Percentiles rank a stretch among this genome's conserved stretches.
phyloP scores from a whole-genome alignment of 305 asterid genomes.

The Salvia sclarea region DNA sequence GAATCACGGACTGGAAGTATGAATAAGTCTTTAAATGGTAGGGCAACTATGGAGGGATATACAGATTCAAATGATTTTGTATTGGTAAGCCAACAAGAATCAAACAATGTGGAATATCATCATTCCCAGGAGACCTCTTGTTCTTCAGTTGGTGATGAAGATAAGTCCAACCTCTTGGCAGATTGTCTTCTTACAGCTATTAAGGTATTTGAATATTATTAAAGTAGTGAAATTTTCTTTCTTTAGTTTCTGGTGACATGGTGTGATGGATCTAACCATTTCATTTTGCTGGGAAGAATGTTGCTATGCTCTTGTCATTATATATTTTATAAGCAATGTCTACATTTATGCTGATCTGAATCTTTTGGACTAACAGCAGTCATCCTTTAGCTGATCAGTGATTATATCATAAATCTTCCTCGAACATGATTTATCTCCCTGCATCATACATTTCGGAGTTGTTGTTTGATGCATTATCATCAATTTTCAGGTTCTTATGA shows the following conservation, averaged over 20 bases:
- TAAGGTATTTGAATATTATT: constrained; percentile 47
- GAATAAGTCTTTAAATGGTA: constrained; percentile 38
- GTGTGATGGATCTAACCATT: background rate
- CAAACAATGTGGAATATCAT: constrained; percentile 41
- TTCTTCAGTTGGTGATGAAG: constrained; percentile 53
- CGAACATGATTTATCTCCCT: background rate
- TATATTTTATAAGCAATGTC: background rate
- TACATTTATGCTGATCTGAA: background rate
- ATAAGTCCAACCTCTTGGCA: constrained; percentile 60
- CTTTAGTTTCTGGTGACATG: background rate
- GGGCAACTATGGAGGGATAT: constrained; percentile 33
- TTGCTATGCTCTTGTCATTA: background rate
- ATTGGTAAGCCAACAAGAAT: constrained; percentile 59
- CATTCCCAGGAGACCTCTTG: constrained; percentile 58
- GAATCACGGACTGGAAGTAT: constrained; percentile 53
- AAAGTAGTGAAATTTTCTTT: constrained; percentile 16
- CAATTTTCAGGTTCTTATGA: constrained; percentile 84
- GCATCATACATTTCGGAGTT: constrained; percentile 11
- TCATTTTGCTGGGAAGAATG: background rate
- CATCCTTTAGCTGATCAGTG: background rate
- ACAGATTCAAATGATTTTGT: constrained; percentile 31
- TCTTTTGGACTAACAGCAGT: background rate
- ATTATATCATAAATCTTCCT: constrained; percentile 11
- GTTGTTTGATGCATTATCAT: constrained; percentile 12
- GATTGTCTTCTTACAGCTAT: constrained; percentile 94